These are phyloP conservation scores for Aspergillus taichungensis DNA, from an alignment of 495 filamentous ascomycete species.

Conservation along the genomic window DNA sequence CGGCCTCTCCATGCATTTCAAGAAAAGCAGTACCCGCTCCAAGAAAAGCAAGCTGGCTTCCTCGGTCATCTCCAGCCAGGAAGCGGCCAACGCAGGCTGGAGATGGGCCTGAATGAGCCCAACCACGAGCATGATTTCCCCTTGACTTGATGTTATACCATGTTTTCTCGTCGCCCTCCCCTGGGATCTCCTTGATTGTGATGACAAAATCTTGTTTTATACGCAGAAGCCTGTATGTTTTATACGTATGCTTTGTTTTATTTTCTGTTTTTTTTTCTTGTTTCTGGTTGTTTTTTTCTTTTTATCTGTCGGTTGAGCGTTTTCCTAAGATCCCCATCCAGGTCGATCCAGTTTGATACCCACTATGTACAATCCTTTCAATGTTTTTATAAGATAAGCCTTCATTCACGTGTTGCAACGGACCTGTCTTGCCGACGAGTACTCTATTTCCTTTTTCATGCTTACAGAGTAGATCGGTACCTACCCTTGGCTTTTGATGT, in stretches of 20 bases:
- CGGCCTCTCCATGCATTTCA: slow-evolving; percentile 5
- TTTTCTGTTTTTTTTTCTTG: not conserved
- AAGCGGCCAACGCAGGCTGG: slow-evolving; percentile 27
- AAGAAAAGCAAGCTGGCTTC: slow-evolving; percentile 16
- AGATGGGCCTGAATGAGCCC: slow-evolving; percentile 25
- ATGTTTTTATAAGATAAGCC: not conserved
- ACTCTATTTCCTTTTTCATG: too few species aligned
- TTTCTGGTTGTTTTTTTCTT: not conserved
- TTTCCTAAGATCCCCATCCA: too few species aligned
- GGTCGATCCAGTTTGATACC: not conserved
- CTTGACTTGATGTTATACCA: not conserved
- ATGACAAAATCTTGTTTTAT: too few species aligned
- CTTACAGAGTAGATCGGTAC: too few species aligned
- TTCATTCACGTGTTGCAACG: not conserved
- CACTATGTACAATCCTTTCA: slow-evolving; percentile 2
- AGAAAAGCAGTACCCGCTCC: not conserved
- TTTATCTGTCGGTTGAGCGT: not conserved
- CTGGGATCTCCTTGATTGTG: not conserved
- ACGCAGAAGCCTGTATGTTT: too few species aligned
- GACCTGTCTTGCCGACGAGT: too few species aligned
- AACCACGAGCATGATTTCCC: not conserved
- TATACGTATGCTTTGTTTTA: too few species aligned
- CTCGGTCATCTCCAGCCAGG: slow-evolving; percentile 23
- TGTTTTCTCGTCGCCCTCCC: not conserved
- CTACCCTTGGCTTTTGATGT: too few species aligned